phyloP scores from a whole-genome alignment of 2,329 filamentous ascomycete species.

The Microcera coccophila region DNA sequence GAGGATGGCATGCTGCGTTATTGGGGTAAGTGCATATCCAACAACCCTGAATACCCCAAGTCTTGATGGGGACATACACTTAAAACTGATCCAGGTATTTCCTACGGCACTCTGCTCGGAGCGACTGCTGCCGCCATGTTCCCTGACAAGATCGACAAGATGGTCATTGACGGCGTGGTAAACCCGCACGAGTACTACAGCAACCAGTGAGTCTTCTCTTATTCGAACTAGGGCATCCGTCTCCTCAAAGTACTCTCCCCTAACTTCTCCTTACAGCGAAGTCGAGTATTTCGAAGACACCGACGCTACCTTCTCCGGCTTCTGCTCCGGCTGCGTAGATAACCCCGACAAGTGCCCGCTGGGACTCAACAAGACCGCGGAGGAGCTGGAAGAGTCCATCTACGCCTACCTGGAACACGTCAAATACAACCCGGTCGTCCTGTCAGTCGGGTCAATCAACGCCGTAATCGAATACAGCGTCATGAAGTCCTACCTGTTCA shows the following conservation, averaged over 20 bases:
- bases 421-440: slow-evolving; percentile 19
- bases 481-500: slow-evolving; percentile 9
- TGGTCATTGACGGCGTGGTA: slow-evolving; percentile 31
- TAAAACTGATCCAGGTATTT: slow-evolving; percentile 27
- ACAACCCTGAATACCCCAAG: slow-evolving; percentile 24
- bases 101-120: slow-evolving; percentile 38
- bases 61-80: slow-evolving; percentile 36
- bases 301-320: slow-evolving; percentile 24
- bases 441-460: slow-evolving; percentile 1
- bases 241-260: no score
- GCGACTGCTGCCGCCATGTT: slow-evolving; percentile 39
- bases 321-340: slow-evolving; percentile 24
- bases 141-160: slow-evolving; percentile 31
- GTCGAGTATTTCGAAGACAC: slow-evolving; percentile 21
- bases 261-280: slow-evolving; percentile 17
- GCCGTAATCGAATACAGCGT: slow-evolving; percentile 19
- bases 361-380: slow-evolving; percentile 15
- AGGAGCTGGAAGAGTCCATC: slow-evolving; percentile 22
- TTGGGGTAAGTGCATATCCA: slow-evolving; percentile 31
- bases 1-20: slow-evolving; percentile 38
- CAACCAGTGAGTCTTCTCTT: slow-evolving; percentile 16
- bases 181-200: slow-evolving; percentile 32
- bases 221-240: slow-evolving; percentile 2
- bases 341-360: slow-evolving; percentile 20
- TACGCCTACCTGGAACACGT: slow-evolving; percentile 22